Evolutionary conservation across 2,329 filamentous ascomycete species (phyloP), one percentile per base, ranked within the genome.

Genomic region (Cylindrodendrum hubeiense): DNA sequence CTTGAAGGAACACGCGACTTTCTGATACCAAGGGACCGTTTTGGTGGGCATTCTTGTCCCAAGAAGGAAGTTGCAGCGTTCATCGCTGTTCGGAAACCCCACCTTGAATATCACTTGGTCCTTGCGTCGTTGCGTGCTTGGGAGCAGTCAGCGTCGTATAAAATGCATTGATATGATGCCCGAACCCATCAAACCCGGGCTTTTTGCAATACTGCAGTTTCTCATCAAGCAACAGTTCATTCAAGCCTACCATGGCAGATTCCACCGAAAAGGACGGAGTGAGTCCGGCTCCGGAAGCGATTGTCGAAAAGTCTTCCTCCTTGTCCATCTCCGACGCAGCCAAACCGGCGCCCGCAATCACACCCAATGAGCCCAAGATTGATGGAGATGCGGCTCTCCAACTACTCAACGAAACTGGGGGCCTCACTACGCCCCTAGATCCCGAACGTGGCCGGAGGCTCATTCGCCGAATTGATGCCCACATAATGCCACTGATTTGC

Each of bases 401-500:
- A 15, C n/a, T 71, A 3, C 22, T 70, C 3, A 65, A 53, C 0
- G 67, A 70, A 41, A 71, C 69, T 1, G 66, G 63, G 0, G 60
- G 63, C 1, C 17, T 71, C 2, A 53, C 43, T 8, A 58, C 58
- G 26, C 66, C 67, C 4, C 41, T 65, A 10, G 63, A 70, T 17
- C 26, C 66, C 4, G 61, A 69, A 30, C 39, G 44, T 19, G 64
- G 63, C 44, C 54, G 57, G 44, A 63, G 51, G 12, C 70, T 74
- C 9, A 26, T 69, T 19, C 63, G 69, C 5, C 62, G 63, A n/a
- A 73, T 74, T 9, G 72, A 74, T 19, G 21, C 39, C 3, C 69
- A 72, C 39, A 68, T 74, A 8, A 69, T 74, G 69, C 72, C 72
- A 1, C 50, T 74, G 0, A 71, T 74, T 2, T 73, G 69, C 53